These are phyloP conservation scores for Ophiostoma pallidulum DNA, from an alignment of 2,329 filamentous ascomycete species.

Conservation along the genomic window DNA sequence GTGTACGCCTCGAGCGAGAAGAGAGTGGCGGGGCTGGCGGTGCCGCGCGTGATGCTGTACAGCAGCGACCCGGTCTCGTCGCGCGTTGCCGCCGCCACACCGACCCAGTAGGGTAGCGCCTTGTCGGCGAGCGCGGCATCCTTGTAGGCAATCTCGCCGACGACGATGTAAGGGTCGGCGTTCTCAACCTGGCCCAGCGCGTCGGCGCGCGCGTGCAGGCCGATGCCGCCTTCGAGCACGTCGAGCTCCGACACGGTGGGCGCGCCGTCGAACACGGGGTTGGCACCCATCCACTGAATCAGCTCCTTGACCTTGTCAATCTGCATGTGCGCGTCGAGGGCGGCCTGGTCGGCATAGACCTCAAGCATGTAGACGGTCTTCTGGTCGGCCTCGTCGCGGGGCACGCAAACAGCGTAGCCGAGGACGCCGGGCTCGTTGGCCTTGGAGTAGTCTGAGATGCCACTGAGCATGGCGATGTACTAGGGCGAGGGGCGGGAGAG, in stretches of 20 bases:
- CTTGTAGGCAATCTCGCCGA: constrained; percentile 22
- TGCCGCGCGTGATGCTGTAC: constrained; percentile 20
- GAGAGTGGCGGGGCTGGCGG: constrained; percentile 16
- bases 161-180: constrained; percentile 20
- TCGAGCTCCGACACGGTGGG: constrained; percentile 17
- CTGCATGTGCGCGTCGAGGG: constrained; percentile 21
- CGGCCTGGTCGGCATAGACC: constrained; percentile 20
- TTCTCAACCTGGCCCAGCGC: constrained; percentile 4
- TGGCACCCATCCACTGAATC: constrained; percentile 18
- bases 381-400: constrained; percentile 19
- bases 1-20: constrained; percentile 22
- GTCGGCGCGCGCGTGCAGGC: constrained; percentile 15
- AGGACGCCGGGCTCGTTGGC: constrained; percentile 17
- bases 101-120: constrained; percentile 22
- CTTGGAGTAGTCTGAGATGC: constrained; percentile 11
- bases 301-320: constrained; percentile 16
- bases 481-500: neutral
- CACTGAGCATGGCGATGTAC: constrained; percentile 15
- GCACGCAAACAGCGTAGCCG: constrained; percentile 21
- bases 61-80: constrained; percentile 20
- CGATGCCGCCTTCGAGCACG: constrained; percentile 18
- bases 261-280: constrained; percentile 10
- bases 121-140: constrained; percentile 15
- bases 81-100: constrained; percentile 18
- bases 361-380: constrained; percentile 22